A percentile compares a stretch with the other conserved stretches of the same genome.
These are phyloP conservation scores for Hsuehochloa calcarea DNA, from an alignment of 176 grass and related monocot species.

Conservation along the genomic window DNA sequence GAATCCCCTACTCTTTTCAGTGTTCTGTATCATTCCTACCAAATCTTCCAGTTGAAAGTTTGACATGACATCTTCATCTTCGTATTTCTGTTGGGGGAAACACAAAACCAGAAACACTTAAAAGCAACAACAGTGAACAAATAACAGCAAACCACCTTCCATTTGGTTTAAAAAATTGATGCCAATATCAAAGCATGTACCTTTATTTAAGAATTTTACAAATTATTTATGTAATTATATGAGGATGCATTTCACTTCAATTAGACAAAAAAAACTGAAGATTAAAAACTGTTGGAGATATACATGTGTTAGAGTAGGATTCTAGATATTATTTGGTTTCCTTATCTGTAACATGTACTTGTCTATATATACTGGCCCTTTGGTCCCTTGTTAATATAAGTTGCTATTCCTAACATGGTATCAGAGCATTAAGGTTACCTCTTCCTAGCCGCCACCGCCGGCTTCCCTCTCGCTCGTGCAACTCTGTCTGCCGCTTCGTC, in stretches of 20 bases:
- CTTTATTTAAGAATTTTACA: not conserved
- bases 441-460: no score
- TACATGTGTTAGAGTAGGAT: no score
- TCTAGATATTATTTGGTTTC: no score
- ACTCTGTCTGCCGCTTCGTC: no score
- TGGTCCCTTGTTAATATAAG: no score
- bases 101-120: slow-evolving; percentile 3
- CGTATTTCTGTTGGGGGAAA: slow-evolving; percentile 24
- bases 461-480: no score
- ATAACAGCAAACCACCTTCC: not conserved
- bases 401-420: no score
- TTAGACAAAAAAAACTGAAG: not conserved
- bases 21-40: slow-evolving; percentile 67
- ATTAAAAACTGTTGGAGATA: no score
- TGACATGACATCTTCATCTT: slow-evolving; percentile 30
- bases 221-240: not conserved
- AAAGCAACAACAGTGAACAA: slow-evolving; percentile 4
- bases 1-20: slow-evolving; percentile 63
- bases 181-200: not conserved
- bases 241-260: not conserved
- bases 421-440: no score
- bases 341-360: no score
- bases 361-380: no score
- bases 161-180: not conserved
- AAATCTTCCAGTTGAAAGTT: slow-evolving; percentile 69